Base-by-base conservation (phyloP, 129 eudicot genomes). In the Tagetes erecta region DNA sequence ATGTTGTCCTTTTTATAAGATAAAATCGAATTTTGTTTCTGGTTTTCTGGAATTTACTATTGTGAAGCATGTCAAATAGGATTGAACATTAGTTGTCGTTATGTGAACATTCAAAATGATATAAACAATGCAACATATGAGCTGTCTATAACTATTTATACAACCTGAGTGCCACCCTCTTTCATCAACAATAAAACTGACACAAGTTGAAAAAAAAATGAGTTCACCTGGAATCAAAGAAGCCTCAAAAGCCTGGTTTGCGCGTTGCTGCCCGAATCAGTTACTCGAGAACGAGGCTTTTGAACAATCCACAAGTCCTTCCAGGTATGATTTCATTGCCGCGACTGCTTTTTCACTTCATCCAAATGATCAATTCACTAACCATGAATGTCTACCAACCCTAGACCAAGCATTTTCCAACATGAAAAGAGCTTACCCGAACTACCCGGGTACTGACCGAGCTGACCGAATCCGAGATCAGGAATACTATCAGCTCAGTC, bases 361-460 rank as follows among this genome's bases (percentile, higher is more conserved):
- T 37, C 98, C 91, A 31, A 72, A 82, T 56, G 65, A 84, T 51
- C 80, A 72, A 47, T 92, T 85, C 84, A 89, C 98, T 6, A 86
- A 92, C 72, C 98, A 87, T 51, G 96, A 92, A 51, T 87, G 96
- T 53, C 81, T 92, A 34, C 96, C 96, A 6, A 58, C 86, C 20
- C 44, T 79, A 8, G 63, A 57, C 3, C 76, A 79, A 40, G 78
- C 88, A 3, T 84, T 78, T 59, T 81, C 85, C 13, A 49, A 52
- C 47, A 79, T 92, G 69, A 84, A 67, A 3, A 80, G 70, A 41
- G 81, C 96, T 2, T 87, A 71, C 70, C 89, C 93, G 4, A 57
- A 85, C 55, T 92, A 78, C 78, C 34, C 80, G 1, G 71, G 67
- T 56, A 87, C 96, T 1, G 77, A 76, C 63, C 84, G 67, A 34